Base-by-base conservation (phyloP, 2,329 filamentous ascomycete genomes). In the Chrysoporthe austroafricana region DNA sequence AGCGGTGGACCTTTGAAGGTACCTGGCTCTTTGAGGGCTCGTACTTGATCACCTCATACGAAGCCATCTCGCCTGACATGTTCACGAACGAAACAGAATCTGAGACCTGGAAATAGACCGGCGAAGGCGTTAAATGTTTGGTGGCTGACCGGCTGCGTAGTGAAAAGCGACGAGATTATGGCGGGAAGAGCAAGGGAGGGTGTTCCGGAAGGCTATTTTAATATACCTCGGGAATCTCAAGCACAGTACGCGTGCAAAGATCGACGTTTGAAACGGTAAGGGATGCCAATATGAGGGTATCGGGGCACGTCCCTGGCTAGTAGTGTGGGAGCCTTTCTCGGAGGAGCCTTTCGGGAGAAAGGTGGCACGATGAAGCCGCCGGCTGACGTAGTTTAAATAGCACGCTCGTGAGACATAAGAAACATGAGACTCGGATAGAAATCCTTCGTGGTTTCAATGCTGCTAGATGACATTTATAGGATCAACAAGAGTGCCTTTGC, bases 241-340 rank as follows among this genome's bases (percentile, higher is more conserved):
- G 26, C 16, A 32, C 3, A 54, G 50, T 13, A 54, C 7, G 50
- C 13, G 26, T 16, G 50, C 13, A 34, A 32, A 56, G 44, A 43
- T 60, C 32, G 46, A 62, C 48, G 52, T 62, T 61, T 52, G 11
- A 48, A 48, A 65, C 21, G 48, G 42, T 43, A 50, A 44, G 18
- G 54, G 18, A 39, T 8, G 13, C 34, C 36, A 36, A n/a, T 43
- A 21, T 21, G 32, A 42, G 32, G 8, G 26, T 39, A 61, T 34
- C 48, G 65, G 64, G 64, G 67, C 67, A 44, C 50, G 43, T 60
- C 64, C 61, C 67, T 69, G 61, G 32, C 34, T 50, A 46, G 13
- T 14, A 39, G 34, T 32, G 48, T 18, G 46, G 14, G 7, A 62
- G 39, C 32, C 32, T 26, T 63, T 58, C 56, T 42, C 36, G 56